A percentile compares a stretch with the other conserved stretches of the same genome.
These are phyloP conservation scores for Leptodermis oblonga DNA, from an alignment of 257 asterid species.

Conservation along the genomic window DNA sequence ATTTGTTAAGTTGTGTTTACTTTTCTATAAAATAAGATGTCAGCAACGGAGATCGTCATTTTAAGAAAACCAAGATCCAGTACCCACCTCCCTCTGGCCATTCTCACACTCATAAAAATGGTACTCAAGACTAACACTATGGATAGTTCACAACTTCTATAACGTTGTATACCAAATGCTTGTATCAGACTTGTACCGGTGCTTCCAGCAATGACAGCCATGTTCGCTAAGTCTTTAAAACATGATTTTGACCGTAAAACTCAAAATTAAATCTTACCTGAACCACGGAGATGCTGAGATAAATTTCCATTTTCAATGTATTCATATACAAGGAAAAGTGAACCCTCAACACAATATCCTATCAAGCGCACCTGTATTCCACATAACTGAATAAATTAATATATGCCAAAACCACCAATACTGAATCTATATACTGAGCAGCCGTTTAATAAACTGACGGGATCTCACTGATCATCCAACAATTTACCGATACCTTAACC, in stretches of 20 bases:
- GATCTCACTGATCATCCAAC: not conserved
- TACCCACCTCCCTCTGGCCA: not conserved
- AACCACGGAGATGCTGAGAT: conserved; percentile 82
- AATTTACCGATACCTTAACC: not conserved
- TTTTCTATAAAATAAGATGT: not conserved
- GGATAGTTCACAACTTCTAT: not conserved
- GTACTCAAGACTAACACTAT: not conserved
- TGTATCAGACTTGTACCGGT: not conserved
- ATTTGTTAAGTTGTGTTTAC: too few species aligned
- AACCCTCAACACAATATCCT: conserved; percentile 92
- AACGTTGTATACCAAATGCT: not conserved
- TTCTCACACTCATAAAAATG: not conserved
- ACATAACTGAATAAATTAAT: conserved; percentile 15
- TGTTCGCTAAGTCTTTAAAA: not conserved
- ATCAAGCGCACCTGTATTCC: conserved; percentile 83
- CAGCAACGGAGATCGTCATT: not conserved
- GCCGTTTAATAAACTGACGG: not conserved
- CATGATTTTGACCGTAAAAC: not conserved
- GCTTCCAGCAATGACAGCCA: not conserved
- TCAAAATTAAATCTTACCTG: conserved; percentile 37
- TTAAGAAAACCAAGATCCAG: not conserved
- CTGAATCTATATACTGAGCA: not conserved
- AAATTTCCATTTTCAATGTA: conserved; percentile 85
- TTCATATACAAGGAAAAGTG: conserved; percentile 94
- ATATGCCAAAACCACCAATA: not conserved